Base-by-base conservation (phyloP, 2,329 filamentous ascomycete genomes). In the Talaromyces rugulosus region DNA sequence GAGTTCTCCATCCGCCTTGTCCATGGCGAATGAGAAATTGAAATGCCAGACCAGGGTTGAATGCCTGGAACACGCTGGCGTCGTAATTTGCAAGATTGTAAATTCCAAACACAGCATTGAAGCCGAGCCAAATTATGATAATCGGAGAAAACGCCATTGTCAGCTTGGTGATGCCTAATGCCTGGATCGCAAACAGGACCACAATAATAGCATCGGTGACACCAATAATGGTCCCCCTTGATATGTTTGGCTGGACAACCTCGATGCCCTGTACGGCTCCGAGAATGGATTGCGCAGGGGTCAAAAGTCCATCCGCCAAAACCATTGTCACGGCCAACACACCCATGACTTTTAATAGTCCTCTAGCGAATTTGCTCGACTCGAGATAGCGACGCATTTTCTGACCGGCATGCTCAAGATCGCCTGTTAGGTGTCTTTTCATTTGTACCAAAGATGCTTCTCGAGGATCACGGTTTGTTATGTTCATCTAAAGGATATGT, bases 221-320 rank as follows among this genome's bases (percentile, higher is more conserved):
- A 0, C 82, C 82, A 5, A 83, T 73, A 1, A 85, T 76, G 0
- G 79, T 78, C 9, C 74, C 70, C 50, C 77, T 80, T 4, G 73
- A 72, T 58, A 85, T 82, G 44, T 77, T 72, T 1, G 76, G 73
- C 3, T 75, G 75, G n/a, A 82, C 79, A 1, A 84, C 81, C 31
- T 77, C 73, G 23, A 83, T 74, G 74, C 81, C 76, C 70, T 85
- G 83, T 1, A 85, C 79, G 3, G 83, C 83, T 40, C 83, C 83
- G 4, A 85, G 74, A 1, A 85, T 82, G 9, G 82, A 84, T 66
- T 85, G 83, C 11, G 83, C 83, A 1, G 83, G 83, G 1, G 83
- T 85, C 11, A 85, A 71, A 33, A 85, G 78, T 31, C 83, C 82
- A 70, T 85, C 83, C 23, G 42, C 79, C 69, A 85, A 80, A 61